Evolutionary conservation across 2,329 filamentous ascomycete species (phyloP).

Genomic region (Microdochium trichocladiopsis): DNA sequence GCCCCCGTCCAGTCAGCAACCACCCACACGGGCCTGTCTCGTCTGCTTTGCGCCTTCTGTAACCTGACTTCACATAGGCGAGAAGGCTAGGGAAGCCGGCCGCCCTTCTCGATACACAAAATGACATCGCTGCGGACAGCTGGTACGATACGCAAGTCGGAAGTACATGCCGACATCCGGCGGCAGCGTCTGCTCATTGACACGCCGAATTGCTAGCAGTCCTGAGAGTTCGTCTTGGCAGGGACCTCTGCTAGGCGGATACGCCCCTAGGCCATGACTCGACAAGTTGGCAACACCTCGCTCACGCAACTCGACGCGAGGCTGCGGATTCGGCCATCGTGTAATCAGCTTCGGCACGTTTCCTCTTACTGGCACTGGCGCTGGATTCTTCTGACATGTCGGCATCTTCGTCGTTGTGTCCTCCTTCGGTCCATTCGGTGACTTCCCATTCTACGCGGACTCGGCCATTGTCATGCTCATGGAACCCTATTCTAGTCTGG

Average conservation of each 20-base stretch:
- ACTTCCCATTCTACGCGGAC: conserved; percentile 78
- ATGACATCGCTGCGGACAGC: too few species aligned
- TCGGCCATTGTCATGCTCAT: conserved; percentile 51
- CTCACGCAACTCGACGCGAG: not conserved
- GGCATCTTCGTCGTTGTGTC: conserved; percentile 17
- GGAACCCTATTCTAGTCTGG: conserved; percentile 51
- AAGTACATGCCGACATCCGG: too few species aligned
- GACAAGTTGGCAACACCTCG: not conserved
- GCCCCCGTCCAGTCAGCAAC: not conserved
- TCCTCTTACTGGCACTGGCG: conserved; percentile 42
- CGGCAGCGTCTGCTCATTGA: too few species aligned
- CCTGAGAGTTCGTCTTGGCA: not conserved
- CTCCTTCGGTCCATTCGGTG: conserved; percentile 59
- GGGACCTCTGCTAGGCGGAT: not conserved
- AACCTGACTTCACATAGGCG: too few species aligned
- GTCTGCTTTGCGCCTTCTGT: too few species aligned
- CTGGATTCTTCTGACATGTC: conserved; percentile 27
- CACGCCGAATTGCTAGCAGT: not conserved
- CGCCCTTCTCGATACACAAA: too few species aligned
- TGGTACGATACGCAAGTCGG: too few species aligned
- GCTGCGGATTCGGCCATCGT: not conserved
- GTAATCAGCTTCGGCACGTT: conserved; percentile 35
- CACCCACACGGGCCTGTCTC: not conserved
- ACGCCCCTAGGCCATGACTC: not conserved
- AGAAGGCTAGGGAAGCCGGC: too few species aligned